Conservation (phyloP, 73 alveolate genomes). For the Paramecium tetraurelia region DNA sequence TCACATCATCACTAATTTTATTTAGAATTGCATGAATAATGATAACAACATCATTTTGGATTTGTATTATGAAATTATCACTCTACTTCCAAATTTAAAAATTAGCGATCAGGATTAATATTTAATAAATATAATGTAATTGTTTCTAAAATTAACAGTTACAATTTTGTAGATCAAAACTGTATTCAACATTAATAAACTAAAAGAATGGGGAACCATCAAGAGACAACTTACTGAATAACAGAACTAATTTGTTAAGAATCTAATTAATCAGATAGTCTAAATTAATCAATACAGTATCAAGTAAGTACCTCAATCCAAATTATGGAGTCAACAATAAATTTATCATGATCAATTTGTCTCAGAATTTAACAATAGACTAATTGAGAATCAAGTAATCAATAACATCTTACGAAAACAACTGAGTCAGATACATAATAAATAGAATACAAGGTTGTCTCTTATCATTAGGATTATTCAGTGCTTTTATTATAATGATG, state of each 20-base stretch:
- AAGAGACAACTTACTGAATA: background rate
- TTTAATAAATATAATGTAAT: background rate
- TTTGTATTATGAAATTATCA: background rate
- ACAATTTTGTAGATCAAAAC: background rate
- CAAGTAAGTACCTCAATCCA: background rate
- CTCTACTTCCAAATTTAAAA: background rate
- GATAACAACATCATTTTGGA: background rate
- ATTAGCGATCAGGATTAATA: background rate
- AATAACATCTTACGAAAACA: background rate
- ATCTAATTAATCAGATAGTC: background rate
- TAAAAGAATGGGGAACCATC: background rate
- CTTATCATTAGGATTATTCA: background rate
- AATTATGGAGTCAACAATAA: background rate
- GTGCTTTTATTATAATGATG: background rate
- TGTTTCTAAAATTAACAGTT: background rate
- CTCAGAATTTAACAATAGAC: background rate
- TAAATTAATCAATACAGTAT: background rate
- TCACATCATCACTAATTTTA: background rate
- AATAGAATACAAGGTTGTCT: background rate
- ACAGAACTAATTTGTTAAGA: background rate
- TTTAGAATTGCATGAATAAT: constrained; percentile 17
- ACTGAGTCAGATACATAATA: background rate
- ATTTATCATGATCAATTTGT: background rate
- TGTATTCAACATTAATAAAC: background rate
- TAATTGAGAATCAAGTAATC: background rate